phyloP scores from a whole-genome alignment of 768 basidiomycete species.

The Lactarius sanguifluus region DNA sequence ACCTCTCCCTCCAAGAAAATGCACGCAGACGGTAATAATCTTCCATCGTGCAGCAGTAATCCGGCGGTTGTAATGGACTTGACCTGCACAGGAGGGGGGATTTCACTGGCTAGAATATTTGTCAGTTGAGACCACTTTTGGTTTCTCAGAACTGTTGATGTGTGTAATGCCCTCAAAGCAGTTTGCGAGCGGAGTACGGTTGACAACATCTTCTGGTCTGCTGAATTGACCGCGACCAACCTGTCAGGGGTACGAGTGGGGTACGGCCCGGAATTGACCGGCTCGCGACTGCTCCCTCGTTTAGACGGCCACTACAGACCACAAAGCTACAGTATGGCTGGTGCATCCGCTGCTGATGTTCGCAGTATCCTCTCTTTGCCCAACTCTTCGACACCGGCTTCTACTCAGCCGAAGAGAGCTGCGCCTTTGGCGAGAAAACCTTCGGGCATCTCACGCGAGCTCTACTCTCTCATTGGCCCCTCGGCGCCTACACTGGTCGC shows the following conservation, averaged over 20 bases:
- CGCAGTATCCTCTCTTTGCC: conserved; percentile 77
- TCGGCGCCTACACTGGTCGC: conserved; percentile 83
- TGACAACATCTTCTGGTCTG: conserved; percentile 1
- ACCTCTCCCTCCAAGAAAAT: conserved; percentile 86
- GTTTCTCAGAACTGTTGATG: conserved; percentile 18
- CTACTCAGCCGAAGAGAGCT: conserved; percentile 50
- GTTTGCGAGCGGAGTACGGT: conserved; percentile 15
- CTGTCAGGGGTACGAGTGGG: not conserved
- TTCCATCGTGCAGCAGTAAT: conserved; percentile 74
- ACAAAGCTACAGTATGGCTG: conserved; percentile 46
- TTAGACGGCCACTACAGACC: not conserved
- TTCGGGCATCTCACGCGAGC: conserved; percentile 89
- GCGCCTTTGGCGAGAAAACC: conserved; percentile 54
- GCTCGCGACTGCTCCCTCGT: not conserved
- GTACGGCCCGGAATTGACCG: conserved; percentile 16
- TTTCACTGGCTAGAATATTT: conserved; percentile 72
- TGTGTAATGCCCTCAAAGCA: conserved; percentile 18
- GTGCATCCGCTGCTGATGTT: conserved; percentile 72
- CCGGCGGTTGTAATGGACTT: conserved; percentile 60
- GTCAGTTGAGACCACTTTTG: conserved; percentile 41
- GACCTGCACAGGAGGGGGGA: conserved; percentile 70
- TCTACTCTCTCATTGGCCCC: conserved; percentile 94
- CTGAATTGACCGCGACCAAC: not conserved
- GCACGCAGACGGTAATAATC: conserved; percentile 72
- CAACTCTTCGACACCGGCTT: conserved; percentile 41